Evolutionary conservation across 768 basidiomycete genomes (phyloP).

Genomic region (Rhizopogon sp.): DNA sequence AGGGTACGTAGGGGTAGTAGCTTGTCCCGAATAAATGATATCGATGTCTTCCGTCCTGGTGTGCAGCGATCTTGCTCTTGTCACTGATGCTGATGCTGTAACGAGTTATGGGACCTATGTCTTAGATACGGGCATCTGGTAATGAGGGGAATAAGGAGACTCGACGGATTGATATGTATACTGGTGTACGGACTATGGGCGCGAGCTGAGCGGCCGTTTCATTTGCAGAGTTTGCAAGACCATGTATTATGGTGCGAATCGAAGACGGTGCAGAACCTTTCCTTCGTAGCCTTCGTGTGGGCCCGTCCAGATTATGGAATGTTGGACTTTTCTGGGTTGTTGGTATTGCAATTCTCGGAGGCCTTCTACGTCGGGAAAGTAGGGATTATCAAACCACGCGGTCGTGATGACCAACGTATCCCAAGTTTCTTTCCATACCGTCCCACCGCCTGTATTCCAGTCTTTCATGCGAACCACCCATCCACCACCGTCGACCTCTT

Average conservation of each 20-base stretch:
- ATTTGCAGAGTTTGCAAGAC: constrained; percentile 40
- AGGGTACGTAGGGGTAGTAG: constrained; percentile 36
- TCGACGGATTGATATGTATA: constrained; percentile 43
- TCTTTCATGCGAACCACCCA: constrained; percentile 37
- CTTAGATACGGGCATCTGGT: constrained; percentile 37
- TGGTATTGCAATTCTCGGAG: constrained; percentile 30
- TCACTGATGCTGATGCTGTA: constrained; percentile 18
- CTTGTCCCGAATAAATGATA: constrained; percentile 41
- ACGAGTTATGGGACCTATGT: constrained; percentile 35
- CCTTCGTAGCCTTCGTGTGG: constrained; percentile 27
- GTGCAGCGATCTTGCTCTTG: constrained; percentile 26
- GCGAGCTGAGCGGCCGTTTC: constrained; percentile 46
- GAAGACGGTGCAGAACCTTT: constrained; percentile 16
- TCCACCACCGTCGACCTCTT: constrained; percentile 29
- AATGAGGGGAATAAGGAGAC: constrained; percentile 38
- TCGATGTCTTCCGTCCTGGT: constrained; percentile 40
- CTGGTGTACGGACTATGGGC: constrained; percentile 31
- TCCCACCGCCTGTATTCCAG: constrained; percentile 27
- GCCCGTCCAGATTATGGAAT: constrained; percentile 39
- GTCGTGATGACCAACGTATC: constrained; percentile 44
- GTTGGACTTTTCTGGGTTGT: constrained; percentile 30
- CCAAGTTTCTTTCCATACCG: constrained; percentile 34
- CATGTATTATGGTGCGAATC: background rate
- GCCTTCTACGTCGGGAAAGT: constrained; percentile 41
- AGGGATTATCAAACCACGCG: constrained; percentile 40